Evolutionary conservation across 345 rosid species (phyloP).

Genomic region (Limnanthes douglasii): DNA sequence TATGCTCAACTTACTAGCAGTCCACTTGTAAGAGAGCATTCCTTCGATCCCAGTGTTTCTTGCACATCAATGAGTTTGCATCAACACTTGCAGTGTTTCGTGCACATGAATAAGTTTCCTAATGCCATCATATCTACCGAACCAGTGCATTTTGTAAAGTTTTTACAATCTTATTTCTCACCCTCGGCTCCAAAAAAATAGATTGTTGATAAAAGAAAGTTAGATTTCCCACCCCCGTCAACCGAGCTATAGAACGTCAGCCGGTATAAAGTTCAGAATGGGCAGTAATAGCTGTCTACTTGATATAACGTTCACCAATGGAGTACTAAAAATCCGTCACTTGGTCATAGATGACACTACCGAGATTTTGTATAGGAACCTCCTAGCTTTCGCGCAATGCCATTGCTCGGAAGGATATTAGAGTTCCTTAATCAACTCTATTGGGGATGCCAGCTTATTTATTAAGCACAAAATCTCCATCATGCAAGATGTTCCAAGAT

Average conservation of each 20-base stretch:
- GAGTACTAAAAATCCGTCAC: conserved; percentile 8
- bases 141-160: conserved; percentile 12
- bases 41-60: conserved; percentile 12
- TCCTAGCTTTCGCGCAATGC: conserved; percentile 12
- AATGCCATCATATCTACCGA: conserved; percentile 3
- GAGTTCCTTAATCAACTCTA: conserved; percentile 8
- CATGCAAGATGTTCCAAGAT: conserved; percentile 10
- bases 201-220: neutral
- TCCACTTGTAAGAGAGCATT: conserved; percentile 7
- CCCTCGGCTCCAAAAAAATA: neutral
- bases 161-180: conserved; percentile 9
- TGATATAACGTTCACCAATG: too few relatives aligned
- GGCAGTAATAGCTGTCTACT: conserved; percentile 4
- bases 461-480: conserved; percentile 5
- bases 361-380: conserved; percentile 8
- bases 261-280: conserved; percentile 18
- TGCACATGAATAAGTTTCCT: neutral
- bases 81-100: too few relatives aligned
- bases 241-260: conserved; percentile 18
- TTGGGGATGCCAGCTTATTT: conserved; percentile 10
- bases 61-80: conserved; percentile 5
- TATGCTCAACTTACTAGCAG: neutral
- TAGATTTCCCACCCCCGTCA: conserved; percentile 12
- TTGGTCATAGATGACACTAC: conserved; percentile 10
- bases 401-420: conserved; percentile 7